Conservation (phyloP, 495 filamentous ascomycete genomes). For the Trichoderma reesei region DNA sequence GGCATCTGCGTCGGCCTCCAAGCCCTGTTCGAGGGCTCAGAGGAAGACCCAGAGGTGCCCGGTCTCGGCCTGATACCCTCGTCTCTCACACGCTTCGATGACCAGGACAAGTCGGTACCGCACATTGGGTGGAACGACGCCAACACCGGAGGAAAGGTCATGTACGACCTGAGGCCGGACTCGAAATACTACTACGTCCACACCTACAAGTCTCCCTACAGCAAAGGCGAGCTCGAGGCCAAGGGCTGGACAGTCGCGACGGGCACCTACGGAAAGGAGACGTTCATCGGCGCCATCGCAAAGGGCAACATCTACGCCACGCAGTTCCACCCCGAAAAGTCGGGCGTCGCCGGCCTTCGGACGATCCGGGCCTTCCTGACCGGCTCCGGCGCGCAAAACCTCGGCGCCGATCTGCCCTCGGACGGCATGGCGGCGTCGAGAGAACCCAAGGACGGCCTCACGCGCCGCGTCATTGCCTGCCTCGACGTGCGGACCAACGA, state of each 20-base stretch:
- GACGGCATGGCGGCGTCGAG: constrained; percentile 13
- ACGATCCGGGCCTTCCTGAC: constrained; percentile 79
- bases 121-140: constrained; percentile 99
- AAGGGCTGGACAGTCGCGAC: constrained; percentile 85
- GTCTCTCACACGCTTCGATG: constrained; percentile 64
- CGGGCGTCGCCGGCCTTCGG: constrained; percentile 74
- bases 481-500: constrained; percentile 97
- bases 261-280: constrained; percentile 76
- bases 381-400: constrained; percentile 42
- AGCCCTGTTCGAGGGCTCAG: constrained; percentile 75
- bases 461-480: constrained; percentile 85
- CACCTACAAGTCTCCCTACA: constrained; percentile 78
- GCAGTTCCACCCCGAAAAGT: constrained; percentile 98
- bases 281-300: constrained; percentile 84
- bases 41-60: constrained; percentile 57
- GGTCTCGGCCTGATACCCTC: constrained; percentile 70
- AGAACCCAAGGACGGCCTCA: constrained; percentile 53
- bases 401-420: constrained; percentile 18
- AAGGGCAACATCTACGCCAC: constrained; percentile 79
- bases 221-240: constrained; percentile 55
- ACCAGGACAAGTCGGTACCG: constrained; percentile 74
- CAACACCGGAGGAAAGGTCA: constrained; percentile 33
- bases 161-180: constrained; percentile 65
- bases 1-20: constrained; percentile 95
- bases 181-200: constrained; percentile 99